phyloP scores from a whole-genome alignment of 441 rosid genomes.

The Erysimum pusillum region DNA sequence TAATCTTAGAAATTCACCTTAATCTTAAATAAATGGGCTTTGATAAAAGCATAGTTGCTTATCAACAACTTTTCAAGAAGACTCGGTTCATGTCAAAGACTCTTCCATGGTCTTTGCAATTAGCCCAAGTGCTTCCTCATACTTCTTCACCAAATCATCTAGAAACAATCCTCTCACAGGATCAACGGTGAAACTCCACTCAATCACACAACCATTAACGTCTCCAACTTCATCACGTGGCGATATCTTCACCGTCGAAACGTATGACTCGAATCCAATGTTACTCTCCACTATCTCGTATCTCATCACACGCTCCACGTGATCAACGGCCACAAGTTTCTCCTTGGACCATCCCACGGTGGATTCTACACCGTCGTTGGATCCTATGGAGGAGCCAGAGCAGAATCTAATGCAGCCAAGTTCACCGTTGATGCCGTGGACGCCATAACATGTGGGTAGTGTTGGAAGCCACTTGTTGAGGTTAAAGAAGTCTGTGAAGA shows the following conservation, averaged over 20 bases:
- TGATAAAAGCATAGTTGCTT: not conserved
- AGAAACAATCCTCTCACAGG: conserved; percentile 58
- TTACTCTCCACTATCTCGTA: conserved; percentile 70
- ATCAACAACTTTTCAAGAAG: not conserved
- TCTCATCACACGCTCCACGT: conserved; percentile 36
- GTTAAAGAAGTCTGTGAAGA: conserved; percentile 68
- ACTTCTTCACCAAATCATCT: conserved; percentile 58
- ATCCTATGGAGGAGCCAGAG: conserved; percentile 54
- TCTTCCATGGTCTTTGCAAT: conserved; percentile 61
- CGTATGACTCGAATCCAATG: conserved; percentile 64
- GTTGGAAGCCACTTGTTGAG: conserved; percentile 59
- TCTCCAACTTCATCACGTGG: conserved; percentile 31
- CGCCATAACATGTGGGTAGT: conserved; percentile 53
- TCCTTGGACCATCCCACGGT: conserved; percentile 57
- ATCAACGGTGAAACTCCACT: conserved; percentile 66
- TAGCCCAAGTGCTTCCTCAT: conserved; percentile 51
- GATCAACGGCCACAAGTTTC: conserved; percentile 58
- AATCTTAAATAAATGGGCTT: not conserved
- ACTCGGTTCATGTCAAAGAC: conserved; percentile 8
- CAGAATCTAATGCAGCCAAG: conserved; percentile 64
- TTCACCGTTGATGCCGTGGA: conserved; percentile 67
- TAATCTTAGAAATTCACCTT: not conserved
- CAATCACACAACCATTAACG: conserved; percentile 58
- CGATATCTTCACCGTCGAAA: conserved; percentile 55
- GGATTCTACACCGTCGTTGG: not conserved